Conservation (phyloP, 306 rosid genomes). For the Cicer pinnatifidum region DNA sequence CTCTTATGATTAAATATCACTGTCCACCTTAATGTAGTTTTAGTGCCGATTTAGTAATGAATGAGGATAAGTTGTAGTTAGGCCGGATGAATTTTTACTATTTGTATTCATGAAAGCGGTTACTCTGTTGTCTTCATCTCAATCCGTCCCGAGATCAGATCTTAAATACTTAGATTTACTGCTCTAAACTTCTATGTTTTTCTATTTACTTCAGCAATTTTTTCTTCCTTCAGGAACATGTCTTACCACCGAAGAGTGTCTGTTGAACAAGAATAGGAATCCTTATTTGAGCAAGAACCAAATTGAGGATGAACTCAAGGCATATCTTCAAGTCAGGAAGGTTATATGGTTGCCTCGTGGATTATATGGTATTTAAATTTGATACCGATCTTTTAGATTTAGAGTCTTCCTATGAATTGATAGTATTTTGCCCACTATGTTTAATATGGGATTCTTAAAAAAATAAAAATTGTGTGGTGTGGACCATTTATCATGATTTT, state of each 20-base stretch:
- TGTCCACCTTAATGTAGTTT: slow-evolving; percentile 19
- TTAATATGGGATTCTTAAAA: slow-evolving; percentile 19
- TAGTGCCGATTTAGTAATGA: slow-evolving; percentile 19
- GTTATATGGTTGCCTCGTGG: slow-evolving; percentile 94
- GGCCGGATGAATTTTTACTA: slow-evolving; percentile 10
- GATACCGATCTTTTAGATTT: slow-evolving; percentile 23
- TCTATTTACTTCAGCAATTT: slow-evolving; percentile 15
- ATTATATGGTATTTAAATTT: slow-evolving; percentile 65
- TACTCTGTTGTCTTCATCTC: slow-evolving; percentile 11
- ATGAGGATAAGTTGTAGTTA: slow-evolving; percentile 9
- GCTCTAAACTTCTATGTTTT: slow-evolving; percentile 18
- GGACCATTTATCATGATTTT: slow-evolving; percentile 32
- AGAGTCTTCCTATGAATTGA: slow-evolving; percentile 25
- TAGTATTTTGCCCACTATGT: slow-evolving; percentile 27
- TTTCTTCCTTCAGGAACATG: slow-evolving; percentile 74
- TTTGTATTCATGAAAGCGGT: slow-evolving; percentile 26
- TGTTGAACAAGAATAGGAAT: slow-evolving; percentile 86
- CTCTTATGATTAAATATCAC: slow-evolving; percentile 2
- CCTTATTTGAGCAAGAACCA: slow-evolving; percentile 73
- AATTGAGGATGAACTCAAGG: slow-evolving; percentile 80
- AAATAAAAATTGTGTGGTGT: slow-evolving; percentile 20
- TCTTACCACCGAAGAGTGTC: slow-evolving; percentile 97
- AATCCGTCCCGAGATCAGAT: slow-evolving; percentile 14
- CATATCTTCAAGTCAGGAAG: slow-evolving; percentile 82
- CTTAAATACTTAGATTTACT: slow-evolving; percentile 1